Evolutionary conservation across 2,329 filamentous ascomycete species (phyloP).

Genomic region (Colletotrichum siamense): DNA sequence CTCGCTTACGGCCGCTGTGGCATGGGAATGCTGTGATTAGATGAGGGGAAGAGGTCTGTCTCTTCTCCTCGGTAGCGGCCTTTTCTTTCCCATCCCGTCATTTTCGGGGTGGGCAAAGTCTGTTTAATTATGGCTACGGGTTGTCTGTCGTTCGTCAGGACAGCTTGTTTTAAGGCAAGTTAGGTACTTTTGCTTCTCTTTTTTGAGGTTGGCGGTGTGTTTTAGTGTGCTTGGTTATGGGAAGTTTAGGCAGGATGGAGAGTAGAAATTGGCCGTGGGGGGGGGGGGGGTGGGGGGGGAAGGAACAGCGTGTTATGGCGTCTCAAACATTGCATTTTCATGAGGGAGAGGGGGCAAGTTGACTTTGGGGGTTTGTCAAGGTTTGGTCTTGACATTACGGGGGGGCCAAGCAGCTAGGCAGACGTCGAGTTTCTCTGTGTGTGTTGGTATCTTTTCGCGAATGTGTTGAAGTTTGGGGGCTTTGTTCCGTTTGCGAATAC

Average conservation of each 20-base stretch:
- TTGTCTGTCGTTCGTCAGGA: not conserved
- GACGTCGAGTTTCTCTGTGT: not conserved
- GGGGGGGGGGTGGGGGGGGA: no score
- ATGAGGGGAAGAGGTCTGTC: not conserved
- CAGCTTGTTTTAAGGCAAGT: not conserved
- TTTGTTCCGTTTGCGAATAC: slow-evolving; percentile 13
- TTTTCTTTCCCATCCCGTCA: not conserved
- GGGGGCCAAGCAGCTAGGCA: not conserved
- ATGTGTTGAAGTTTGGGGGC: not conserved
- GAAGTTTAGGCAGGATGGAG: not conserved
- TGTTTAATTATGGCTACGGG: not conserved
- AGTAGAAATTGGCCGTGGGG: not conserved
- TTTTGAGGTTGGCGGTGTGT: not conserved
- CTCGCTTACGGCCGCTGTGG: not conserved
- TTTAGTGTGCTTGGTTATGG: not conserved
- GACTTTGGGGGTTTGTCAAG: not conserved
- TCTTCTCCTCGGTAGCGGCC: not conserved
- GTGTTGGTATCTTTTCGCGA: not conserved
- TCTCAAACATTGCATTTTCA: not conserved
- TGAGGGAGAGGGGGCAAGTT: not conserved
- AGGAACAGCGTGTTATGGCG: not conserved
- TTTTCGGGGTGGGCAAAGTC: not conserved
- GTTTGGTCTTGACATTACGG: not conserved
- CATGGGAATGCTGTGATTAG: not conserved
- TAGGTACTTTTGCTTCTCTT: not conserved